Evolutionary conservation across 352 stramenopile genomes (phyloP), one percentile per base, ranked within the genome.

Genomic region (Globisporangium radiosum): DNA sequence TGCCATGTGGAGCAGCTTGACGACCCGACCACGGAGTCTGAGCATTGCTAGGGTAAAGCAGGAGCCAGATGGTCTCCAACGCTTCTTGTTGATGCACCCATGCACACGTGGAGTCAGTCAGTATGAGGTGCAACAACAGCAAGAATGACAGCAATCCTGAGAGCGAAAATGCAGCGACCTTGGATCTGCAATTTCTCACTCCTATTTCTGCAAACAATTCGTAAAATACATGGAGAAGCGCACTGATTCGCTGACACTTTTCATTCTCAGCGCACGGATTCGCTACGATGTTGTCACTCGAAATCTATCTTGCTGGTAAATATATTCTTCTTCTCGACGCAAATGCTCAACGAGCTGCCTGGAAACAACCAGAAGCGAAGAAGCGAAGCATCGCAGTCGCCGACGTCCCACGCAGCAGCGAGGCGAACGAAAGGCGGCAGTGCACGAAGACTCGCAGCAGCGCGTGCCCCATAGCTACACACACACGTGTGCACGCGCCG

Each of bases 341-440:
- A 47, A 47, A 7, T 7, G 43, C 43, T 17, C 43, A n/a, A n/a
- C 4, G 13, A 43, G 7, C 11, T 11, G 39, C 39, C 11, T 47
- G 51, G n/a, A 47, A 56, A 47, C 51, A 56, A 56, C 54, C 15
- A 48, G 14, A 57, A 33, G 40, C 47, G 36, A 54, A 66, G 50
- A 40, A 56, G 42, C 11, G 40, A 44, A 44, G 7, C 7, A 15
- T 40, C 7, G 4, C 7, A 8, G 17, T 40, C 51, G 33, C 33
- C 43, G 44, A 17, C 43, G 48, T 19, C 33, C 25, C 25, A 17
- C 9, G 11, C 19, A n/a, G 37, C 51, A 14, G 10, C 38, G 11
- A 33, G 25, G 25, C 25, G 25, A 33, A 33, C 25, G 25, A 33
- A 33, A 33, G 25, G 25, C 25, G 25, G 25, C 25, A 33, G 25